Conservation (phyloP, 768 basidiomycete species). For the Mycena indigotica region DNA sequence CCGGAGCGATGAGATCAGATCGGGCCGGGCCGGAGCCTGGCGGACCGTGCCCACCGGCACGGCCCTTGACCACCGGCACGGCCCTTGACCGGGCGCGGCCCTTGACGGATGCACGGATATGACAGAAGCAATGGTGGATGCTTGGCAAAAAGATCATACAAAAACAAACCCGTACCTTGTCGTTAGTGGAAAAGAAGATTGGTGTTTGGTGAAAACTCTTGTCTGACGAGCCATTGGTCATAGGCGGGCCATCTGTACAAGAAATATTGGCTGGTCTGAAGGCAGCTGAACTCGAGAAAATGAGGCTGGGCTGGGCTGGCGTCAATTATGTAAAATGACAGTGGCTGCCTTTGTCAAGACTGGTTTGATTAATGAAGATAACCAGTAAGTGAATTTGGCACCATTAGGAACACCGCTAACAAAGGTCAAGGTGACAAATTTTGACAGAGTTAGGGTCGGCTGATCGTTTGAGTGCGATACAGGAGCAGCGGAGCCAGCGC, state of each 20-base stretch:
- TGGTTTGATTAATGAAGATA: background rate
- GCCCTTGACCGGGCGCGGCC: too few species aligned
- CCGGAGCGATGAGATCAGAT: too few species aligned
- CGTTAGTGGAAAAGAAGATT: background rate
- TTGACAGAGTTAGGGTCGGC: slow-evolving; percentile 3
- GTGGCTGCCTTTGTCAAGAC: background rate
- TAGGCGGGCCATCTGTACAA: background rate
- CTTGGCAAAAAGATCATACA: background rate
- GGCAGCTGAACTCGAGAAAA: background rate
- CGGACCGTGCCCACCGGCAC: too few species aligned
- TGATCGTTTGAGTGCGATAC: background rate
- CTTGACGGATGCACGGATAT: too few species aligned
- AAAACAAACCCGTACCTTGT: background rate
- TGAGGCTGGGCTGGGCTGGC: background rate
- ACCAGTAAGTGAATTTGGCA: too few species aligned
- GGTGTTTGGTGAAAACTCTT: background rate
- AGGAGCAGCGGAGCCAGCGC: slow-evolving; percentile 17
- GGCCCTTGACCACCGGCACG: too few species aligned
- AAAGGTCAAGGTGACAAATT: background rate
- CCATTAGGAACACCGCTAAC: too few species aligned
- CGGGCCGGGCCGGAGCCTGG: too few species aligned
- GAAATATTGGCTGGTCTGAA: background rate
- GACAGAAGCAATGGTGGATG: background rate
- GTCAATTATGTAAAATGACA: background rate
- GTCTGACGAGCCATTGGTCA: background rate